Evolutionary conservation across 768 basidiomycete genomes (phyloP).

Genomic region (Mycena pura): DNA sequence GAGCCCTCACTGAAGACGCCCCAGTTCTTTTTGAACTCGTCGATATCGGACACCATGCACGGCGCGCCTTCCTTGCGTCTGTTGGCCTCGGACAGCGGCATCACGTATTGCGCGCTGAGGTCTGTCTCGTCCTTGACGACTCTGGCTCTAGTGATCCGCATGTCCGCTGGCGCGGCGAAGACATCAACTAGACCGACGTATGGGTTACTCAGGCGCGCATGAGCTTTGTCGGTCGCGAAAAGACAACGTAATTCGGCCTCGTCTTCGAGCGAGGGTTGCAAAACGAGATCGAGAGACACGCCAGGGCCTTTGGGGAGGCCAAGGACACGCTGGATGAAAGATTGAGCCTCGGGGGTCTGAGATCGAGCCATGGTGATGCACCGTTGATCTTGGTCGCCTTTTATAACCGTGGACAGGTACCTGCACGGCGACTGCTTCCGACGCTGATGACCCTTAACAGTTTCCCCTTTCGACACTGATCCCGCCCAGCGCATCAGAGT

Average conservation of each 20-base stretch:
- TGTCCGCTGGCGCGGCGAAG: constrained; percentile 55
- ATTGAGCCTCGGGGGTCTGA: constrained; percentile 25
- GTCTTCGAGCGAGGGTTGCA: constrained; percentile 63
- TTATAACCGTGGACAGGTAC: too few relatives aligned
- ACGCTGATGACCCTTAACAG: too few relatives aligned
- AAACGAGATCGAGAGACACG: constrained; percentile 48
- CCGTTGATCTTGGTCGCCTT: too few relatives aligned
- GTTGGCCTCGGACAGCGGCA: constrained; percentile 53
- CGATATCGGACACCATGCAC: constrained; percentile 54
- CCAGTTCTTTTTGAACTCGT: constrained; percentile 72
- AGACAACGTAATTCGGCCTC: constrained; percentile 61
- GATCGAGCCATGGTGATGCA: constrained; percentile 11
- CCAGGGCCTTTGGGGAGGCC: constrained; percentile 26
- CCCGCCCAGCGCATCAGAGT: too few relatives aligned
- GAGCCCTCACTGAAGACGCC: constrained; percentile 67
- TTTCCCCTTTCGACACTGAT: too few relatives aligned
- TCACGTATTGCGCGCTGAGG: constrained; percentile 54
- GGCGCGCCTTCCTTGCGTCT: constrained; percentile 58
- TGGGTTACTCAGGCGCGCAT: constrained; percentile 51
- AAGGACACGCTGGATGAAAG: constrained; percentile 30
- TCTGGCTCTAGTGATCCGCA: constrained; percentile 59
- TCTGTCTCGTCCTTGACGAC: constrained; percentile 53
- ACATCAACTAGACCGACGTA: constrained; percentile 67
- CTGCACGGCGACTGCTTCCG: too few relatives aligned
- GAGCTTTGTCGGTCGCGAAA: constrained; percentile 59